phyloP scores from a whole-genome alignment of 2,329 filamentous ascomycete species.

The Furcasterigmium sp. region DNA sequence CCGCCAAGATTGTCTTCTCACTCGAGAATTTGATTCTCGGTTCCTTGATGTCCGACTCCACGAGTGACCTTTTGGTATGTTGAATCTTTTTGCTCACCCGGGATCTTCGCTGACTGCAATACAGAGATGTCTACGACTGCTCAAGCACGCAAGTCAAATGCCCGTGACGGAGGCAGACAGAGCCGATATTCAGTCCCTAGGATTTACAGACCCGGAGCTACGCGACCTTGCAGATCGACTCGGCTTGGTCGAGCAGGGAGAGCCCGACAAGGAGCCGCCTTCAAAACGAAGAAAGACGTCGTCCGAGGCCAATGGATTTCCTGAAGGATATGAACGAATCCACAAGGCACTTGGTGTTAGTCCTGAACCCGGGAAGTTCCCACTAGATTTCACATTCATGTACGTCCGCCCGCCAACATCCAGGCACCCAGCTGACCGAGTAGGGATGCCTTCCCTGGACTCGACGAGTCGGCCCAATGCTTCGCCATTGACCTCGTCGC shows the following conservation, averaged over 20 bases:
- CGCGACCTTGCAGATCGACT: slow-evolving; percentile 16
- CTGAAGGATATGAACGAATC: slow-evolving; percentile 14
- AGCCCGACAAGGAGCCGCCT: slow-evolving; percentile 13
- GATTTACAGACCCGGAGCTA: slow-evolving; percentile 19
- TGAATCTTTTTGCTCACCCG: neutral
- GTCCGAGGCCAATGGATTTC: slow-evolving; percentile 13
- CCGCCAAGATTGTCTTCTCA: slow-evolving; percentile 37
- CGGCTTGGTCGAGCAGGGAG: slow-evolving; percentile 7
- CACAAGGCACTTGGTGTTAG: slow-evolving; percentile 22
- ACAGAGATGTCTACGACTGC: slow-evolving; percentile 22
- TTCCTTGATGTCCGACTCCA: slow-evolving; percentile 21
- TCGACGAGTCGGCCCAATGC: slow-evolving; percentile 45
- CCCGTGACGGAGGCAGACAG: neutral
- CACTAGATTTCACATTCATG: slow-evolving; percentile 35
- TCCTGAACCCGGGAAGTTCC: slow-evolving; percentile 16
- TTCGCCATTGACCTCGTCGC: slow-evolving; percentile 50
- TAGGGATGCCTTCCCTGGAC: slow-evolving; percentile 35
- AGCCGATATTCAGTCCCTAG: slow-evolving; percentile 11
- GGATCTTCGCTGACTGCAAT: neutral
- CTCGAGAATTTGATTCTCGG: slow-evolving; percentile 29
- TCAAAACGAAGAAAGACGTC: slow-evolving; percentile 25
- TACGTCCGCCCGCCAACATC: slow-evolving; percentile 28
- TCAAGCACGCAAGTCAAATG: slow-evolving; percentile 12
- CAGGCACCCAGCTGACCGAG: neutral
- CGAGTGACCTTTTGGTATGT: slow-evolving; percentile 38